Evolutionary conservation across 345 rosid species (phyloP).

Genomic region (Heritiera fomes): DNA sequence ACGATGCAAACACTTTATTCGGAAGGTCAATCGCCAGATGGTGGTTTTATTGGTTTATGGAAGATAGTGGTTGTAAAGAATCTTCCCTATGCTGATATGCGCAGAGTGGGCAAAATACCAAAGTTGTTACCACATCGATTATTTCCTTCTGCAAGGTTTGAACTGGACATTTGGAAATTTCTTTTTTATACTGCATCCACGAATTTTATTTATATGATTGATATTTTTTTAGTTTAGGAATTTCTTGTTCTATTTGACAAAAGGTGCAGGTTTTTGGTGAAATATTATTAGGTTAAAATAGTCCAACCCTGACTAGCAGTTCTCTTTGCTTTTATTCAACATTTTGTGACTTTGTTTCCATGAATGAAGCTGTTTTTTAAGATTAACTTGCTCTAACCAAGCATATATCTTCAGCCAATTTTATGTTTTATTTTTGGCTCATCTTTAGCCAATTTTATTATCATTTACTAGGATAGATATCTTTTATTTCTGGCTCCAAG

Average conservation of each 20-base stretch:
- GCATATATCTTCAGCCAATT: too few species aligned
- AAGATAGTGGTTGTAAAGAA: conserved; percentile 87
- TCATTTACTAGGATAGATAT: too few species aligned
- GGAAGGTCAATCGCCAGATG: conserved; percentile 81
- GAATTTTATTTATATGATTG: background rate
- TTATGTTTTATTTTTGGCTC: too few species aligned
- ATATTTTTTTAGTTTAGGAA: background rate
- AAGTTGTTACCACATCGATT: conserved; percentile 86
- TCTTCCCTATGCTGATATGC: conserved; percentile 86
- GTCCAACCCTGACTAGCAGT: background rate
- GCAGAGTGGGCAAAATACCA: conserved; percentile 96
- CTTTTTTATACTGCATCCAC: background rate
- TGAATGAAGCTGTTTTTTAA: background rate
- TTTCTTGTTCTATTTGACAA: background rate
- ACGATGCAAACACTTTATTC: conserved; percentile 74
- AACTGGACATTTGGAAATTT: conserved; percentile 13
- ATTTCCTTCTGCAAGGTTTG: conserved; percentile 96
- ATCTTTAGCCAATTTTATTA: too few species aligned
- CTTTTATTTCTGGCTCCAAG: too few species aligned
- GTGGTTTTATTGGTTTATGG: conserved; percentile 94
- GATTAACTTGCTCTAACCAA: too few species aligned
- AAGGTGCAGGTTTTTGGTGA: background rate
- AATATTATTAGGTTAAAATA: conserved; percentile 2
- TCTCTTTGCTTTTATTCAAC: background rate
- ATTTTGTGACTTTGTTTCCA: background rate